These are phyloP conservation scores for Ogataea parapolymorpha DNA, from an alignment of 805 yeast species.

Conservation along the genomic window DNA sequence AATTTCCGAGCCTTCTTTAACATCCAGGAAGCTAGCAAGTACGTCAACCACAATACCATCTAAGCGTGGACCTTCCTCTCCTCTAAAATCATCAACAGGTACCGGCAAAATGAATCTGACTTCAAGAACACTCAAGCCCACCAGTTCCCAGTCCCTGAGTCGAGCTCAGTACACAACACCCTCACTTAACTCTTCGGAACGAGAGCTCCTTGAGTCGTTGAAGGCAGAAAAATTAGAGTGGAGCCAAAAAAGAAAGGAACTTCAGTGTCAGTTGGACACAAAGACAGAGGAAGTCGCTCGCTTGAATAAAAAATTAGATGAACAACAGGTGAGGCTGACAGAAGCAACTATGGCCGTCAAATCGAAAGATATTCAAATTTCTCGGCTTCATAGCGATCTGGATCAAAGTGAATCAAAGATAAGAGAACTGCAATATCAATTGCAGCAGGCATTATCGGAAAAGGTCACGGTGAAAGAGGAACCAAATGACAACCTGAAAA, in stretches of 20 bases:
- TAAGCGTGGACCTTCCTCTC: slow-evolving; percentile 70
- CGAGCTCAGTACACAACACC: slow-evolving; percentile 20
- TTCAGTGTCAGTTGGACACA: slow-evolving; percentile 29
- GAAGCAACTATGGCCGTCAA: slow-evolving; percentile 49
- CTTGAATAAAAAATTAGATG: slow-evolving; percentile 37
- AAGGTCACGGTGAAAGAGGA: slow-evolving; percentile 14
- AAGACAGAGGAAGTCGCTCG: slow-evolving; percentile 32
- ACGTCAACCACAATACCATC: slow-evolving; percentile 44
- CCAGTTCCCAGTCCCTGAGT: slow-evolving; percentile 10
- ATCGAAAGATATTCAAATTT: slow-evolving; percentile 67
- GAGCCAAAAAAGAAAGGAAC: slow-evolving; percentile 34
- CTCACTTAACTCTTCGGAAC: slow-evolving; percentile 13
- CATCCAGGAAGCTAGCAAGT: slow-evolving; percentile 14
- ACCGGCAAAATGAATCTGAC: slow-evolving; percentile 26
- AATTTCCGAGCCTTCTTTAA: slow-evolving; percentile 8
- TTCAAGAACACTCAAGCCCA: slow-evolving; percentile 26
- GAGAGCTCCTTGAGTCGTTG: slow-evolving; percentile 50
- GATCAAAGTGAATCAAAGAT: slow-evolving; percentile 52
- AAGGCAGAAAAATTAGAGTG: slow-evolving; percentile 52
- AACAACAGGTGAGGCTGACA: slow-evolving; percentile 48
- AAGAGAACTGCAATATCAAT: slow-evolving; percentile 22
- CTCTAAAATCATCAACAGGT: slow-evolving; percentile 41
- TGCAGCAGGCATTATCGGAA: slow-evolving; percentile 15
- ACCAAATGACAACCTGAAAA: slow-evolving; percentile 10
- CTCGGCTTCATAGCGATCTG: slow-evolving; percentile 57